phyloP scores from a whole-genome alignment of 179 eudicot species.

The Silene coronaria region DNA sequence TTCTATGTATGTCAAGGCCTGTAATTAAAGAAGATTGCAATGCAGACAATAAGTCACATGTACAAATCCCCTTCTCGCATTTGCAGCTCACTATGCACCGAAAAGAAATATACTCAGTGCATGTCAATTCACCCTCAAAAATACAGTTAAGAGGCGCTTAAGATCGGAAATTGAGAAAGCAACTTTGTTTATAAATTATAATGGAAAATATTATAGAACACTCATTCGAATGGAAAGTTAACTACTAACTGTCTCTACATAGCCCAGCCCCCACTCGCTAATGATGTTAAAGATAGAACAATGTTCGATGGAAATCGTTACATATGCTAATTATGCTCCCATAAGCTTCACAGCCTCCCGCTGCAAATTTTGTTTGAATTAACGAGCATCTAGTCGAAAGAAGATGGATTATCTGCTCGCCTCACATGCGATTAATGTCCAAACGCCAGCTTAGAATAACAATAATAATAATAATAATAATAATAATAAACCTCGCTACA shows the following conservation, averaged over 20 bases:
- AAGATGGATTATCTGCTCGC: slow-evolving; percentile 18
- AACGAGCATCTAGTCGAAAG: slow-evolving; percentile 25
- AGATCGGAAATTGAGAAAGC: no score
- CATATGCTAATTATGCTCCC: slow-evolving; percentile 25
- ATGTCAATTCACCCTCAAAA: no score
- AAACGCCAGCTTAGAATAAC: background rate
- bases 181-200: no score
- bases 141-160: no score
- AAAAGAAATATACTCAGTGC: no score
- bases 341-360: slow-evolving; percentile 28
- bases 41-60: no score
- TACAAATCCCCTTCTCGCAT: no score
- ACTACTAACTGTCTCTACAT: slow-evolving; percentile 35
- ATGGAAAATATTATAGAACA: slow-evolving; percentile 12
- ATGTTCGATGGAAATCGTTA: slow-evolving; percentile 27
- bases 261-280: slow-evolving; percentile 24
- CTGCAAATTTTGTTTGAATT: slow-evolving; percentile 15
- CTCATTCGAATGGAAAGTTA: slow-evolving; percentile 24
- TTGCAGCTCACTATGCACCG: no score
- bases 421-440: background rate
- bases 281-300: slow-evolving; percentile 29
- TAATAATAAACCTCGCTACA: slow-evolving; percentile 14
- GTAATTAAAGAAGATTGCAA: no score
- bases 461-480: no score
- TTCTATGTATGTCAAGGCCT: no score